Percentiles rank a stretch among this genome's conserved stretches.
Evolutionary conservation across 1,284 basidiomycete species (phyloP).

Genomic region (Tylopilus sp.): DNA sequence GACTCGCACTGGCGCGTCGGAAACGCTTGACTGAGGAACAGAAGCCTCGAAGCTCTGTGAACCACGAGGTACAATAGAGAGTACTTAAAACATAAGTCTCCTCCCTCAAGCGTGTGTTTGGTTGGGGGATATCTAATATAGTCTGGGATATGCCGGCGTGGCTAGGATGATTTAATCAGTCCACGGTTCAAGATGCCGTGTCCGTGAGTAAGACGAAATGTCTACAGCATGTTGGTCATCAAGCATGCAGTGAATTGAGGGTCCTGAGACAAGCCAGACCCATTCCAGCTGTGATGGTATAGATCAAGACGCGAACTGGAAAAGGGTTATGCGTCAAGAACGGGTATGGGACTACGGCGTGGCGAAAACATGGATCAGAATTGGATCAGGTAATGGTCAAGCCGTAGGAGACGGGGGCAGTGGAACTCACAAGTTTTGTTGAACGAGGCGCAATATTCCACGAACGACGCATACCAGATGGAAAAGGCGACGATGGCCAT

Average conservation of each 20-base stretch:
- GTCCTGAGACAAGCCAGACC: conserved; percentile 56
- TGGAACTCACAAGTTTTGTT: conserved; percentile 61
- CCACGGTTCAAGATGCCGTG: not conserved
- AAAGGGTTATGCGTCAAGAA: conserved; percentile 66
- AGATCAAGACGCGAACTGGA: conserved; percentile 56
- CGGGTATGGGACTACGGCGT: conserved; percentile 68
- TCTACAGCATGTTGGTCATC: not conserved
- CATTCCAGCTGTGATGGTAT: conserved; percentile 48
- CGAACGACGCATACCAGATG: conserved; percentile 59
- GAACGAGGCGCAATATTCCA: conserved; percentile 61
- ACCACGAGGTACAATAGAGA: not conserved
- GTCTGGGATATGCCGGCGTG: not conserved
- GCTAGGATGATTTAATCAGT: not conserved
- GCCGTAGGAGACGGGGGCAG: not conserved
- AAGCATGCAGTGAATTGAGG: conserved; percentile 45
- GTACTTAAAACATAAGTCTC: not conserved
- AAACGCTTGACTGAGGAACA: not conserved
- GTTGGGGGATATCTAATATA: not conserved
- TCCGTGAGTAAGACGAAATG: not conserved
- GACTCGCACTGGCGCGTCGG: conserved; percentile 11
- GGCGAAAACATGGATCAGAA: conserved; percentile 6
- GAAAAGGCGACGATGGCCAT: conserved; percentile 42
- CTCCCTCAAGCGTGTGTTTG: too few relatives aligned
- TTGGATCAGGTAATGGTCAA: not conserved
- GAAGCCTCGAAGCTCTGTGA: not conserved